Base-by-base conservation (phyloP, 257 asterid genomes). In the Solanum megistacrolobum region DNA sequence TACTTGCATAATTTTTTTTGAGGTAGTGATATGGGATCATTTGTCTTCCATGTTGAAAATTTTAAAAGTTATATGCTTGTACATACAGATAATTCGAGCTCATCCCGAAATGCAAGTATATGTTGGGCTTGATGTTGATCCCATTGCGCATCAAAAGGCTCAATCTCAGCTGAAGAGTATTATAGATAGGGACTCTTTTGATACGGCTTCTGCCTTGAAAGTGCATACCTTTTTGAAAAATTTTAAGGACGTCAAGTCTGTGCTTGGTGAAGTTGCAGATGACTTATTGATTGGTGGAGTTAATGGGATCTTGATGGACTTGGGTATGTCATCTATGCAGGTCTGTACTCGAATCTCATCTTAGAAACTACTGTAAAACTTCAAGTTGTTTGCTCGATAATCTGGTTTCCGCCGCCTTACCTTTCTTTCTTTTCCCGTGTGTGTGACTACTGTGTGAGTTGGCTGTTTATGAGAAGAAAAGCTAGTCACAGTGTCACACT, bases 321-420 rank as follows among this genome's bases (percentile, higher is more conserved):
- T 97, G 92, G 99, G 99, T 83, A 95, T 97, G 98, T 97, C 99
- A 82, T 97, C 99, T 85, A 97, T 97, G 99, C 99, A 97, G 98
- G 99, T 97, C 55, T 89, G 89, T 88, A 16, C 68, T 43, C 18
- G 1, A 81, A 48, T 18, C 8, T 0, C 86, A 48, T 82, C 41
- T 20, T 48, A 48, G 86, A 48, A 14, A 31, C 86, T 52, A 48
- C 65, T 48, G 86, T 20, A 48, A 31, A 48, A 82, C 11, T 48
- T 82, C 27, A 82, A 82, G 2, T 46, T 82, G 39, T 31, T 48
- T 29, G 43, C 69, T 20, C 6, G 20, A 48, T 46, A 48, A 76
- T 39, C 83, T 35, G 48, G 21, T 3, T 83, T 87, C 74, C 6
- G 68, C 16, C 1, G 87, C 11, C 65, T 27, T 25, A 27, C 36